Evolutionary conservation across 1,284 basidiomycete genomes (phyloP).

Genomic region (Melampsora occidentalis): DNA sequence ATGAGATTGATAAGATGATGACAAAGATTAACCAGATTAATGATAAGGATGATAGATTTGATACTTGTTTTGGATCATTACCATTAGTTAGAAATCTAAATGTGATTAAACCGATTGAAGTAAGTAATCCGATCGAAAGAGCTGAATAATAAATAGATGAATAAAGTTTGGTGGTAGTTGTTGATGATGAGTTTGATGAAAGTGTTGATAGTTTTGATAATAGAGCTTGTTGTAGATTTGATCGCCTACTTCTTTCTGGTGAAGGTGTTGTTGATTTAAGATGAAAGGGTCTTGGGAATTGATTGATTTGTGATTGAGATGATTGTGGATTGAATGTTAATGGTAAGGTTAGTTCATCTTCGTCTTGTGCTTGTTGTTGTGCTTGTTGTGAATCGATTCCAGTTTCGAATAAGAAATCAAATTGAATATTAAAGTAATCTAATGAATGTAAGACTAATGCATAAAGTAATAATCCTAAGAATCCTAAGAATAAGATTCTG

Average conservation of each 20-base stretch:
- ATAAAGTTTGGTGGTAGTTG: neutral
- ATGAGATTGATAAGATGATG: neutral
- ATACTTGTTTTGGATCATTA: neutral
- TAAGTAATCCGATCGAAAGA: neutral
- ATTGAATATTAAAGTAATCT: neutral
- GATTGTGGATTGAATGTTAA: neutral
- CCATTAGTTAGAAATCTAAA: neutral
- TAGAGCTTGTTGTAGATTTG: neutral
- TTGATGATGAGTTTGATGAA: neutral
- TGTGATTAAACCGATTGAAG: neutral
- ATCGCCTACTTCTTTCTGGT: neutral
- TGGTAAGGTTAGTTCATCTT: neutral
- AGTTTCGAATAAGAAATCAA: neutral
- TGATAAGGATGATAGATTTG: neutral
- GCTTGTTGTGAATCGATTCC: neutral
- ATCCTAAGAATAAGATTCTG: neutral
- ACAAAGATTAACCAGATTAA: neutral
- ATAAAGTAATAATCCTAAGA: neutral
- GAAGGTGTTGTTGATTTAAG: neutral
- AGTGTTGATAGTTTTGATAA: neutral
- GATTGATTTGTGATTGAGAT: neutral
- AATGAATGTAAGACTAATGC: neutral
- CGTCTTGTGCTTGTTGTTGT: neutral
- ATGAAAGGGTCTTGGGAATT: neutral
- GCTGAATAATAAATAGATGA: neutral